Conservation (phyloP, 345 rosid genomes). For the Isatis tinctoria region DNA sequence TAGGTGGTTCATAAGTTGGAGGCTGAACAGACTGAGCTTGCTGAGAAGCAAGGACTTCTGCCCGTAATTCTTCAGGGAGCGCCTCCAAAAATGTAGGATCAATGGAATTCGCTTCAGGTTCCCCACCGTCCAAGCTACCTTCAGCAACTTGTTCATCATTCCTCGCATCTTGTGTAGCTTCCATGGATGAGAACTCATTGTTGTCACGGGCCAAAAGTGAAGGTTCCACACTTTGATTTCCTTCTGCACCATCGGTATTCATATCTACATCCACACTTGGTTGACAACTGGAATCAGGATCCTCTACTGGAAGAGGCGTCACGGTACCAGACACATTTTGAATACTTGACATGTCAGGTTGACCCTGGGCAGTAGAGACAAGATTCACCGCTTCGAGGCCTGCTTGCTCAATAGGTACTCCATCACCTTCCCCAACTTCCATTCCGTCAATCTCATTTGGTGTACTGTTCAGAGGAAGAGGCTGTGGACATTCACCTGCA, state of each 20-base stretch:
- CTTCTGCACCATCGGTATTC: conserved; percentile 58
- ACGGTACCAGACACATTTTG: conserved; percentile 35
- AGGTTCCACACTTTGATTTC: conserved; percentile 47
- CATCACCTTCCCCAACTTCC: conserved; percentile 72
- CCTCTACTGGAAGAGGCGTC: conserved; percentile 34
- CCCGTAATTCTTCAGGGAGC: conserved; percentile 84
- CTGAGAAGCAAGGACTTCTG: conserved; percentile 97
- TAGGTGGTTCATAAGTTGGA: conserved; percentile 80
- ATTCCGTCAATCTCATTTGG: conserved; percentile 55
- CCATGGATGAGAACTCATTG: conserved; percentile 43
- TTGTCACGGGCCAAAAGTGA: conserved; percentile 37
- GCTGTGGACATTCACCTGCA: conserved; percentile 33
- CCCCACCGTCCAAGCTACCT: conserved; percentile 56
- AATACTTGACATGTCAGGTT: conserved; percentile 39
- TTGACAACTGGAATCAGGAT: conserved; percentile 32
- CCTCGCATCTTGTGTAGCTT: conserved; percentile 20
- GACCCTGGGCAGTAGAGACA: conserved; percentile 41
- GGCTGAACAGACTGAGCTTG: conserved; percentile 90
- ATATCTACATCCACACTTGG: conserved; percentile 70
- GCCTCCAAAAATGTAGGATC: conserved; percentile 99
- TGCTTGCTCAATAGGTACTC: conserved; percentile 38
- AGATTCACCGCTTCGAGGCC: conserved; percentile 40
- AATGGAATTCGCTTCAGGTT: conserved; percentile 65
- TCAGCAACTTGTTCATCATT: conserved; percentile 31
- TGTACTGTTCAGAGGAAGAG: conserved; percentile 46